These are phyloP conservation scores for Suillus decipiens DNA, from an alignment of 768 basidiomycete species.

Conservation along the genomic window DNA sequence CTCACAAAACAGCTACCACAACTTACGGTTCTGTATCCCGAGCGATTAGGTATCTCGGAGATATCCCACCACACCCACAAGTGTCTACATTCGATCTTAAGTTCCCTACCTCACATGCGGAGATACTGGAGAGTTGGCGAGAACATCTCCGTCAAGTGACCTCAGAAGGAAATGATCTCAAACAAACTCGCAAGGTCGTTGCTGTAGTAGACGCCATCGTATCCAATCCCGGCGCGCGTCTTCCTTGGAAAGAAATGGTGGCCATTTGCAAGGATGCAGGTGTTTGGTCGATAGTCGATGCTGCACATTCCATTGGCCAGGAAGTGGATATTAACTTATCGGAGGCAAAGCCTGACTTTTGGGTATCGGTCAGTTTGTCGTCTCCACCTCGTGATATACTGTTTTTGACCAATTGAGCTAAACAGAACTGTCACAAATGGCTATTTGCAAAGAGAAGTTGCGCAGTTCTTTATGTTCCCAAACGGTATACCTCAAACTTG, in stretches of 20 bases:
- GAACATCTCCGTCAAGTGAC: slow-evolving; percentile 36
- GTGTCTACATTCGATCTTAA: slow-evolving; percentile 49
- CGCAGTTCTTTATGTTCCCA: slow-evolving; percentile 75
- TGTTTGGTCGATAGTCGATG: slow-evolving; percentile 73
- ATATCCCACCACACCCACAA: slow-evolving; percentile 54
- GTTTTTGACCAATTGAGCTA: neutral
- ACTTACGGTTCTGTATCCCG: slow-evolving; percentile 58
- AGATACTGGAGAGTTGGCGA: slow-evolving; percentile 53
- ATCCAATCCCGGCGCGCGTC: slow-evolving; percentile 57
- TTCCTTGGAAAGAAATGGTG: slow-evolving; percentile 77
- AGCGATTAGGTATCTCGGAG: slow-evolving; percentile 56
- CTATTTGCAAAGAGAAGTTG: slow-evolving; percentile 67
- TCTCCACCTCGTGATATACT: neutral
- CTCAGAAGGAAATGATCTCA: slow-evolving; percentile 18
- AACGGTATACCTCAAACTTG: slow-evolving; percentile 36
- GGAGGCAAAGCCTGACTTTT: slow-evolving; percentile 68
- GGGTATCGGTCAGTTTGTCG: slow-evolving; percentile 60
- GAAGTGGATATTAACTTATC: slow-evolving; percentile 61
- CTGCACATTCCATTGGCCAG: slow-evolving; percentile 78
- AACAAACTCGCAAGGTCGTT: slow-evolving; percentile 51
- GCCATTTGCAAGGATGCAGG: slow-evolving; percentile 61
- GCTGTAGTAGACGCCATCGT: slow-evolving; percentile 71
- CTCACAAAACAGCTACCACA: slow-evolving; percentile 44
- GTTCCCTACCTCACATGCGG: slow-evolving; percentile 58
- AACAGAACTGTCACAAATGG: slow-evolving; percentile 90